A percentile compares a stretch with the other conserved stretches of the same genome.
These are phyloP conservation scores for Stellera chamaejasme DNA, from an alignment of 345 rosid genomes.

Conservation along the genomic window DNA sequence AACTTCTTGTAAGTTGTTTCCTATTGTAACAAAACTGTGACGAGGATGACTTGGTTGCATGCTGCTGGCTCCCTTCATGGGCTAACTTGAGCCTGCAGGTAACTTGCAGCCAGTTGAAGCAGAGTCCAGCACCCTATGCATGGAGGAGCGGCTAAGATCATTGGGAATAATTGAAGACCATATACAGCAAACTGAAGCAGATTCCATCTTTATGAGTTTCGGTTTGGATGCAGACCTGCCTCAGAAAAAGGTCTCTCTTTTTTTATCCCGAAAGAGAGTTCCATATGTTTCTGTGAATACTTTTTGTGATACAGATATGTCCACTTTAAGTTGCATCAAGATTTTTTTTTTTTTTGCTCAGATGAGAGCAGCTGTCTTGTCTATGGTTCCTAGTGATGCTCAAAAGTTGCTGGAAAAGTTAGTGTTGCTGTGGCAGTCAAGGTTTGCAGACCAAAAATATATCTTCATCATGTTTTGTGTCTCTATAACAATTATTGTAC, in stretches of 20 bases:
- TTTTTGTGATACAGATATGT: neutral
- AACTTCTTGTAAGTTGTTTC: no score
- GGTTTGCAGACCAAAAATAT: slow-evolving; percentile 30
- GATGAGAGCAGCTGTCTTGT: slow-evolving; percentile 60
- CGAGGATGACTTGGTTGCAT: slow-evolving; percentile 3
- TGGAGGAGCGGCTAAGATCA: slow-evolving; percentile 65
- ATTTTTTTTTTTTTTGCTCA: slow-evolving; percentile 22
- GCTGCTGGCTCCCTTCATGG: neutral
- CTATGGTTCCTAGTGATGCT: slow-evolving; percentile 61
- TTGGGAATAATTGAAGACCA: slow-evolving; percentile 50
- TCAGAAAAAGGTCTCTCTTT: slow-evolving; percentile 59
- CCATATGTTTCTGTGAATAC: neutral
- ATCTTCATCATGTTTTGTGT: neutral
- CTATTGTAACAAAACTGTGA: neutral
- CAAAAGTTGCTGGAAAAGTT: slow-evolving; percentile 55
- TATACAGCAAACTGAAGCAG: slow-evolving; percentile 17
- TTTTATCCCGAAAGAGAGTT: neutral
- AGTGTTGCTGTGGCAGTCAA: slow-evolving; percentile 71
- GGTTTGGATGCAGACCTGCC: slow-evolving; percentile 52
- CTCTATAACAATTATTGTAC: neutral
- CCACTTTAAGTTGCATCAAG: neutral
- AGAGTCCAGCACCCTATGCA: slow-evolving; percentile 28
- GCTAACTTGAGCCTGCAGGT: slow-evolving; percentile 25
- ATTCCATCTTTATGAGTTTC: slow-evolving; percentile 35
- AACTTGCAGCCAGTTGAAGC: slow-evolving; percentile 21